These are phyloP conservation scores for Echeveria elegans DNA, from an alignment of 164 flowering plant species.

Conservation along the genomic window DNA sequence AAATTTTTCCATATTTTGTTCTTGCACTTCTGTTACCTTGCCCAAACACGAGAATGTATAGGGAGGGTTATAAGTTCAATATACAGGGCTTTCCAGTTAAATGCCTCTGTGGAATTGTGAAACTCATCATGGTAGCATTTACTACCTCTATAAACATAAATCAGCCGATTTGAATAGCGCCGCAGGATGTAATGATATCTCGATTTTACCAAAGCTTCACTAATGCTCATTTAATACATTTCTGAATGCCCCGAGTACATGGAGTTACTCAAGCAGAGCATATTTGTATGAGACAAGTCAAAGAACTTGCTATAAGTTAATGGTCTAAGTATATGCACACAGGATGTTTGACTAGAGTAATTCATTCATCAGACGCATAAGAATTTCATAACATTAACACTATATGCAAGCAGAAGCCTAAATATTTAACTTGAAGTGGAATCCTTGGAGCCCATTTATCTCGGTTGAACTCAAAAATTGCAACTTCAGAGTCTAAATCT, in stretches of 20 bases:
- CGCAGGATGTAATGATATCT: too few relatives aligned
- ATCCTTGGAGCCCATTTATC: slow-evolving; percentile 66
- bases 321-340: not conserved
- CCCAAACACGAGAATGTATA: not conserved
- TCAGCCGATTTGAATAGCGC: not conserved
- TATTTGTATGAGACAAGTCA: not conserved
- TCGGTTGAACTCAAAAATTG: slow-evolving; percentile 38
- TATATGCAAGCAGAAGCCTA: not conserved
- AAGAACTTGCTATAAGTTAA: not conserved
- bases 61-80: not conserved
- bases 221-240: not conserved
- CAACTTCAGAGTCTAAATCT: slow-evolving; percentile 35
- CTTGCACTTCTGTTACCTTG: not conserved
- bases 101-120: not conserved
- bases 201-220: not conserved
- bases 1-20: not conserved
- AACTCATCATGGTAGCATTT: not conserved
- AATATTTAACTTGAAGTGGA: slow-evolving; percentile 63
- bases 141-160: not conserved
- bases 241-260: too few relatives aligned
- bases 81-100: not conserved
- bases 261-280: not conserved
- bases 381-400: not conserved
- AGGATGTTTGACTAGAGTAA: not conserved
- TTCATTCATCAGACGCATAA: not conserved